A percentile compares a stretch with the other conserved stretches of the same genome.
Conservation (phyloP, 768 basidiomycete genomes). For the Crassisporium funariophilum region DNA sequence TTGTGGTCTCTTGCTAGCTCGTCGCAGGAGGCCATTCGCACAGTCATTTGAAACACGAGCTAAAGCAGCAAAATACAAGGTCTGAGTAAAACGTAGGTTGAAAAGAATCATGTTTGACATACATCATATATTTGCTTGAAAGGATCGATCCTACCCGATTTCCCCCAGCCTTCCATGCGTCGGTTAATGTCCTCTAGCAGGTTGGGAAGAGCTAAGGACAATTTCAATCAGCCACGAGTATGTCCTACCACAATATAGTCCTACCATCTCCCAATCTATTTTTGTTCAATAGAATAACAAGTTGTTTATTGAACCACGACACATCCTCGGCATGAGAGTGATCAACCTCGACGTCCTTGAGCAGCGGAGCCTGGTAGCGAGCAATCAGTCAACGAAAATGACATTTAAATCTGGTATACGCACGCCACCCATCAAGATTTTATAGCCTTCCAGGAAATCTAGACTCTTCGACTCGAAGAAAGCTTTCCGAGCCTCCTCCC, state of each 20-base stretch:
- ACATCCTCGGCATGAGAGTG: slow-evolving; percentile 8
- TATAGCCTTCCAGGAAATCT: slow-evolving; percentile 29
- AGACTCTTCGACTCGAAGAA: slow-evolving; percentile 28
- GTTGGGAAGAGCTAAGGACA: slow-evolving; percentile 23
- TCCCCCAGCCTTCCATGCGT: slow-evolving; percentile 30
- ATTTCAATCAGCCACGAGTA: background rate
- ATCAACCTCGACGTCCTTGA: slow-evolving; percentile 21
- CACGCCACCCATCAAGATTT: slow-evolving; percentile 25
- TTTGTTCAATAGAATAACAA: slow-evolving; percentile 19
- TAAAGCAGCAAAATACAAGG: slow-evolving; percentile 8
- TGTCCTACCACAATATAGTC: background rate
- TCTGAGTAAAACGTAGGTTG: background rate
- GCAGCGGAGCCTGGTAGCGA: background rate
- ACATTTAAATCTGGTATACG: slow-evolving; percentile 4
- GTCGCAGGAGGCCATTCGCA: slow-evolving; percentile 36
- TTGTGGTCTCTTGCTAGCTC: slow-evolving; percentile 33
- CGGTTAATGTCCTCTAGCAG: slow-evolving; percentile 31
- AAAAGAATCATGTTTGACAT: no score
- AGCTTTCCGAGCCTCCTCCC: slow-evolving; percentile 22
- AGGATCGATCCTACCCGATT: slow-evolving; percentile 30
- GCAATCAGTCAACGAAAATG: background rate
- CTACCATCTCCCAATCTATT: slow-evolving; percentile 23
- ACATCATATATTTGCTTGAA: slow-evolving; percentile 35
- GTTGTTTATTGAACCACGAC: slow-evolving; percentile 21
- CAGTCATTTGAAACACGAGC: slow-evolving; percentile 41